phyloP scores from a whole-genome alignment of 208 protist species.

The Trypanosoma cruzi region DNA sequence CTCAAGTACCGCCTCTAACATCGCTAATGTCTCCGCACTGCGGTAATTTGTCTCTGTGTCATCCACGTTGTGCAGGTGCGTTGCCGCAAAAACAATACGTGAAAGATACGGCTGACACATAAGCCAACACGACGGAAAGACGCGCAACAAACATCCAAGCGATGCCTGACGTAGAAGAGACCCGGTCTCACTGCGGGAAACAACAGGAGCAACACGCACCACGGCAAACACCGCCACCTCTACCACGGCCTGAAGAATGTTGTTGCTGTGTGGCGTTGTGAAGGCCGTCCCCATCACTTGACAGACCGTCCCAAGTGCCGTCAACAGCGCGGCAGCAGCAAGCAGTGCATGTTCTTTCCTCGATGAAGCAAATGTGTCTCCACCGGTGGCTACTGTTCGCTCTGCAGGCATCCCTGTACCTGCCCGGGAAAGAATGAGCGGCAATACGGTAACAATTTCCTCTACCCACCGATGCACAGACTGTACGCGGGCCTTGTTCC shows the following conservation, averaged over 20 bases:
- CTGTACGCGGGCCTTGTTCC: constrained; percentile 69
- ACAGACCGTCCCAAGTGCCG: constrained; percentile 27
- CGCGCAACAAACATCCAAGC: constrained; percentile 59
- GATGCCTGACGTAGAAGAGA: constrained; percentile 74
- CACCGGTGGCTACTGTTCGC: neutral
- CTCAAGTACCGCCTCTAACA: constrained; percentile 87
- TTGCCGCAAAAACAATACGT: constrained; percentile 58
- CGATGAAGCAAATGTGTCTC: neutral
- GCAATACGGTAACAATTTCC: constrained; percentile 17
- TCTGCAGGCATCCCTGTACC: neutral
- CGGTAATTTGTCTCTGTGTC: constrained; percentile 78
- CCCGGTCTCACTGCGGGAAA: constrained; percentile 42
- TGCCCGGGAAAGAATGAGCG: constrained; percentile 9
- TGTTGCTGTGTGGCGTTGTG: constrained; percentile 47
- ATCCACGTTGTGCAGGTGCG: constrained; percentile 60
- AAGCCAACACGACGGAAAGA: constrained; percentile 82
- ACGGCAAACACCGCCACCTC: constrained; percentile 55
- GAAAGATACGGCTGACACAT: constrained; percentile 84
- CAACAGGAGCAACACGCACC: constrained; percentile 43
- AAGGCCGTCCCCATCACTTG: constrained; percentile 69
- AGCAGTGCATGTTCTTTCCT: constrained; percentile 29
- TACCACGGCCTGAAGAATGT: constrained; percentile 53
- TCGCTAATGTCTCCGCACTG: constrained; percentile 72
- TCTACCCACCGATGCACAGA: constrained; percentile 64
- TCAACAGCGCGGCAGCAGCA: constrained; percentile 56